Percentiles rank a stretch among this genome's conserved stretches.
These are phyloP conservation scores for Pleurotus pulmonarius DNA, from an alignment of 768 basidiomycete species.

Conservation along the genomic window DNA sequence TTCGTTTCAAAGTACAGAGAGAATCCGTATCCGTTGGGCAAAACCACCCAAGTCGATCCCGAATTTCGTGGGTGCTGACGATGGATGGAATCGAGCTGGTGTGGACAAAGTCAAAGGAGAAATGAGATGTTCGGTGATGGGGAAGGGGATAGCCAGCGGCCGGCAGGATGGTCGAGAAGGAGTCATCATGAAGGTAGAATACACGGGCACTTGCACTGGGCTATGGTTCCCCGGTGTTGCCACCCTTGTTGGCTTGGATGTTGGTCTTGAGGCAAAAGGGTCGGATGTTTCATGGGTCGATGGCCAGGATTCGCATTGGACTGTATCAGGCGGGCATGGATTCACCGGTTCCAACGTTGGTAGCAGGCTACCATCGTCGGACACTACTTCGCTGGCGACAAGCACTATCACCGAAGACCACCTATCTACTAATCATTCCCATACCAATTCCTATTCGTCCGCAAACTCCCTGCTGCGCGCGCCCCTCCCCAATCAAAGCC, in stretches of 20 bases:
- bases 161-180: conserved; percentile 42
- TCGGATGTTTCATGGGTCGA: conserved; percentile 68
- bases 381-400: conserved; percentile 16
- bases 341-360: conserved; percentile 72
- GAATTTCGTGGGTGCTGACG: conserved; percentile 31
- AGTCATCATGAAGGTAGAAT: conserved; percentile 61
- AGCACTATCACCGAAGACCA: conserved; percentile 9
- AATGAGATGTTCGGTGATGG: conserved; percentile 54
- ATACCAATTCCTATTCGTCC: conserved; percentile 40
- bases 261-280: conserved; percentile 63
- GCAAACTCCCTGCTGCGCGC: conserved; percentile 69
- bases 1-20: conserved; percentile 74
- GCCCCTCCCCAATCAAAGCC: conserved; percentile 60
- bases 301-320: conserved; percentile 51
- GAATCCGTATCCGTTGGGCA: conserved; percentile 77
- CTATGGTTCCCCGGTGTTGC: conserved; percentile 85
- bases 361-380: conserved; percentile 20
- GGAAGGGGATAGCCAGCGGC: conserved; percentile 38
- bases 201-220: conserved; percentile 70
- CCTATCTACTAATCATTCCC: conserved; percentile 18
- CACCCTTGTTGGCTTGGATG: conserved; percentile 74
- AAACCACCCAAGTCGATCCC: conserved; percentile 46
- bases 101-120: conserved; percentile 66
- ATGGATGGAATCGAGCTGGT: conserved; percentile 49
- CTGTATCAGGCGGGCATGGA: conserved; percentile 56